Conservation (phyloP, 768 basidiomycete genomes). For the Boletus vinaceobasis region DNA sequence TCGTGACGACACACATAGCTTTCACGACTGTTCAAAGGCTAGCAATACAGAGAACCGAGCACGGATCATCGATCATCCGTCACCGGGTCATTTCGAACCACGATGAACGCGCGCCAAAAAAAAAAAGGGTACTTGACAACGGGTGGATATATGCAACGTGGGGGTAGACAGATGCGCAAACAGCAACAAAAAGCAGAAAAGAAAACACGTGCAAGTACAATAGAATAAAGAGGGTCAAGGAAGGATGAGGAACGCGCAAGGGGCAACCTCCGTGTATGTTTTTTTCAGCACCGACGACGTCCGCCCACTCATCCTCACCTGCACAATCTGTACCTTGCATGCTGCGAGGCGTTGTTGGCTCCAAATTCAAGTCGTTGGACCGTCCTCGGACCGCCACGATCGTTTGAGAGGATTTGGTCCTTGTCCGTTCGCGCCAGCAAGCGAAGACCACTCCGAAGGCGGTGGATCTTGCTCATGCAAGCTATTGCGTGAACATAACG, state of each 20-base stretch:
- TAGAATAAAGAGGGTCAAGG: background rate
- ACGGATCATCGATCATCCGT: background rate
- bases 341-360: background rate
- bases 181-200: background rate
- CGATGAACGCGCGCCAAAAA: background rate
- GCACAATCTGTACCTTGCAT: background rate
- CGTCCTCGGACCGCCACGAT: slow-evolving; percentile 25
- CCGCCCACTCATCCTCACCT: background rate
- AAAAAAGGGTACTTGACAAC: background rate
- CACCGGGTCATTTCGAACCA: background rate
- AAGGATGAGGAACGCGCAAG: background rate
- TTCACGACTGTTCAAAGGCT: background rate
- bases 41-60: background rate
- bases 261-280: background rate
- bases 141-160: background rate
- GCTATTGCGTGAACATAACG: slow-evolving; percentile 2
- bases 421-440: slow-evolving; percentile 25
- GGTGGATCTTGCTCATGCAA: slow-evolving; percentile 21
- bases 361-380: slow-evolving; percentile 12
- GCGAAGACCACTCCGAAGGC: slow-evolving; percentile 27
- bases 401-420: slow-evolving; percentile 23
- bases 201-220: background rate
- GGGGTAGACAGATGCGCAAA: background rate
- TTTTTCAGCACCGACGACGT: background rate
- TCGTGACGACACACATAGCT: background rate